phyloP scores from a whole-genome alignment of 116 monocot species.

The Papilionanthe hybrid region DNA sequence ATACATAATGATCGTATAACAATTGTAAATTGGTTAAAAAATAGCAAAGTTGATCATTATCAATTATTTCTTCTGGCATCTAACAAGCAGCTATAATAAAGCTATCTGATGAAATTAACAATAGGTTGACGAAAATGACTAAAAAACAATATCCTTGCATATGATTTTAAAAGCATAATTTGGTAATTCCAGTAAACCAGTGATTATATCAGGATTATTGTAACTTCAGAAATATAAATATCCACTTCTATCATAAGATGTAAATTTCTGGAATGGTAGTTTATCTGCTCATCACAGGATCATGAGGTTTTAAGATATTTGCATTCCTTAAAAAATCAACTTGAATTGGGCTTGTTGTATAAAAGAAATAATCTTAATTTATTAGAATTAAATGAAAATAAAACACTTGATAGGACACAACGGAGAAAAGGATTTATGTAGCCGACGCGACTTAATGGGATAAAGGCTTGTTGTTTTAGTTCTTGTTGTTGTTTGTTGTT shows the following conservation, averaged over 20 bases:
- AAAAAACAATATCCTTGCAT: not conserved
- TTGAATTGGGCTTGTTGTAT: no score
- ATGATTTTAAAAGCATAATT: no score
- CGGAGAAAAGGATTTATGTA: no score
- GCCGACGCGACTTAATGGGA: no score
- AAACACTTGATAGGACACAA: no score
- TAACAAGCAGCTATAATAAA: not conserved
- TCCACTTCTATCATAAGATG: not conserved
- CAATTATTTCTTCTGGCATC: not conserved
- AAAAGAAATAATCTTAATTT: no score
- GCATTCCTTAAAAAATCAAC: no score
- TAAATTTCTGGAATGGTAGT: not conserved
- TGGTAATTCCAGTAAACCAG: not conserved
- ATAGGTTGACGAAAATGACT: not conserved
- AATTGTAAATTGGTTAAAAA: not conserved
- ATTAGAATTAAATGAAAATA: no score
- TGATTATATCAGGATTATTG: not conserved
- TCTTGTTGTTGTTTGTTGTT: no score
- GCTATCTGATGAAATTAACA: not conserved
- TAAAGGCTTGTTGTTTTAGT: no score
- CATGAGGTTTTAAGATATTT: no score
- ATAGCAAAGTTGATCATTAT: not conserved
- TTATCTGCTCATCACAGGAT: not conserved
- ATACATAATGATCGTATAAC: not conserved
- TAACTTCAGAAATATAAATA: not conserved